Evolutionary conservation across 768 basidiomycete genomes (phyloP), one percentile per base, ranked within the genome.

Genomic region (Kwoniella sp.): DNA sequence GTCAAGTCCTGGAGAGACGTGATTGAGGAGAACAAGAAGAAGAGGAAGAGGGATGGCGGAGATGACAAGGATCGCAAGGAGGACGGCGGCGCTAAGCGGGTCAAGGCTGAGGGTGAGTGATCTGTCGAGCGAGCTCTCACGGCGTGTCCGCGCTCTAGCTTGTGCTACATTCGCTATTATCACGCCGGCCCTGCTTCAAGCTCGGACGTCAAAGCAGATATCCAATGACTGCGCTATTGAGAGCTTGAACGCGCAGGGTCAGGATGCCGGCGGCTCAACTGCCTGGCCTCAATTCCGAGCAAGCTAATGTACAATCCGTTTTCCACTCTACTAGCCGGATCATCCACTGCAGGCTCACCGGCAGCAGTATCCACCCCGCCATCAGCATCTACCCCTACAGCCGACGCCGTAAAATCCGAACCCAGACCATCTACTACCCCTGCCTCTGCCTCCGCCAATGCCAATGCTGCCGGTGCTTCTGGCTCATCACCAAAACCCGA

Each of bases 1-100:
- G 73, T 81, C 28, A 73, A 75, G 28, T 63, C 67, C 22, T 81
- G 79, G 79, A 75, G 78, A 55, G 73, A 78, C 12, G 74, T 67
- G 8, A 75, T 81, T 37, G 79, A 81, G 52, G 68, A 67, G 53
- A 70, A 68, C 52, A 72, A 78, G 63, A 70, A 70, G 68, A 81
- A 79, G 65, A 59, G 77, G 65, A 79, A 79, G 66, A 57, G 79
- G 29, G 77, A 75, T 55, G 74, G 70, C 3, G 76, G 61, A 1
- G 74, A 74, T 29, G 66, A 26, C 22, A 50, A 17, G 13, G 34
- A 20, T 11, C 3, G 31, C 8, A 70, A 71, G 28, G 73, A 69
- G 60, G 68, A 57, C 8, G 66, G 60, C n/a, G 61, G 29, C 30
- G 55, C 54, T 12, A 73, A 73, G 54, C 62, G 64, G 56, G 68